Percentiles rank a stretch among this genome's conserved stretches.
phyloP scores from a whole-genome alignment of 2,329 filamentous ascomycete genomes.

The Sporothrix variecibatus region DNA sequence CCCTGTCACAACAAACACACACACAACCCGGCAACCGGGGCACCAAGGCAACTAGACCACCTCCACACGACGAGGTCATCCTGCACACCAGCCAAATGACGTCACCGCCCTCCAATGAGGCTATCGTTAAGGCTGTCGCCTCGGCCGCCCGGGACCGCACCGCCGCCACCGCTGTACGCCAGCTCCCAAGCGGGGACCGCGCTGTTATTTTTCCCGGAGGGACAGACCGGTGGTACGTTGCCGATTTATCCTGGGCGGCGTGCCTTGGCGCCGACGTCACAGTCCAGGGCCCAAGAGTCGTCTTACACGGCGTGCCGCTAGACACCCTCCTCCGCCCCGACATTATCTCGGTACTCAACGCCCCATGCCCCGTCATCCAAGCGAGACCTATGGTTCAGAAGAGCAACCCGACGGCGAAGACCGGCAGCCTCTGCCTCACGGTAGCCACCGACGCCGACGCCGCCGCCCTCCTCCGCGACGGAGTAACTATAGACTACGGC shows the following conservation, averaged over 20 bases:
- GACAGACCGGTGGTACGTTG: background rate
- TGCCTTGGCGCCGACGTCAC: background rate
- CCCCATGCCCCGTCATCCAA: background rate
- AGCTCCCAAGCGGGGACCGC: background rate
- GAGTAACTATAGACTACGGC: background rate
- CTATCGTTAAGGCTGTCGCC: background rate
- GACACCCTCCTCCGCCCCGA: background rate
- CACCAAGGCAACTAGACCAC: background rate
- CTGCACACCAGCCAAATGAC: background rate
- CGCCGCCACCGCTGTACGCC: background rate
- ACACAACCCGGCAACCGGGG: background rate
- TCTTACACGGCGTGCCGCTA: background rate
- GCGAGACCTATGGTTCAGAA: background rate
- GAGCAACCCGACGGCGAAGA: background rate
- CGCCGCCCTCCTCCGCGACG: background rate
- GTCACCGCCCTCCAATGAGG: background rate
- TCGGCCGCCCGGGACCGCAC: background rate
- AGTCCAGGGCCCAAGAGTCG: background rate
- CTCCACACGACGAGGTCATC: background rate
- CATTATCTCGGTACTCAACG: background rate
- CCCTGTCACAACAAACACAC: background rate
- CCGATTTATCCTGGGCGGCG: background rate
- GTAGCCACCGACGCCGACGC: background rate
- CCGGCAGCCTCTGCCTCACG: background rate
- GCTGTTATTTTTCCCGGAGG: background rate